Base-by-base conservation (phyloP, 1,139 yeast genomes). In the Scheffersomyces titani region DNA sequence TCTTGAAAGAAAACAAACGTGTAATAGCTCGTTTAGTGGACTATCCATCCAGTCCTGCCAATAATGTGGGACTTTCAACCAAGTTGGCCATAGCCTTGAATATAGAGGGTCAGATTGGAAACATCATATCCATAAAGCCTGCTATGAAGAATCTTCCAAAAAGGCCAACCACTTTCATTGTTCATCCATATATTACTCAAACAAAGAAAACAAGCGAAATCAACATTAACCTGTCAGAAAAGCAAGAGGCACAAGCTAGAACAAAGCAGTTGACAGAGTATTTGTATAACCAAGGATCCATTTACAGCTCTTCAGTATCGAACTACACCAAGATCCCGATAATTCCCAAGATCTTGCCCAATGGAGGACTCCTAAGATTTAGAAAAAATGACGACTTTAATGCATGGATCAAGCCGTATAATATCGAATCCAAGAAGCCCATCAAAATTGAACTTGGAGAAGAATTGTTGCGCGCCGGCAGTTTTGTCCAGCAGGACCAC, bases 301-400 rank as follows among this genome's bases (percentile, higher is more conserved):
- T 86, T 30, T 46, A 46, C 24, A 46, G 49, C 6, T 46, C 49
- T 19, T 46, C 49, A 3, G 24, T 18, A 22, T 81, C 89, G 0
- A 84, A 83, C 61, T 79, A 72, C 49, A 61, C 75, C 52, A 80
- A 75, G 52, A 60, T 86, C 2, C 92, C 94, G 0, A 74, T 76
- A 0, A 71, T 84, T 3, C 75, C 80, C 0, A 71, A 70, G 1
- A 52, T 80, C 0, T 71, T 89, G 24, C 89, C 90, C 0, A 63
- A 76, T 50, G 97, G 97, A 7, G 96, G 89, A 0, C 62, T 86
- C 6, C 59, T 90, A 18, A 84, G 79, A 54, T 79, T 88, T 61
- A 84, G 82, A 54, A 76, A 76, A 60, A 73, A 74, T 54, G 76
- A 79, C 40, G 82, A 78, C 36, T 67, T 74, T 2, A 69, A 68